Evolutionary conservation across 257 asterid genomes (phyloP).

Genomic region (Salvia miltiorrhiza): DNA sequence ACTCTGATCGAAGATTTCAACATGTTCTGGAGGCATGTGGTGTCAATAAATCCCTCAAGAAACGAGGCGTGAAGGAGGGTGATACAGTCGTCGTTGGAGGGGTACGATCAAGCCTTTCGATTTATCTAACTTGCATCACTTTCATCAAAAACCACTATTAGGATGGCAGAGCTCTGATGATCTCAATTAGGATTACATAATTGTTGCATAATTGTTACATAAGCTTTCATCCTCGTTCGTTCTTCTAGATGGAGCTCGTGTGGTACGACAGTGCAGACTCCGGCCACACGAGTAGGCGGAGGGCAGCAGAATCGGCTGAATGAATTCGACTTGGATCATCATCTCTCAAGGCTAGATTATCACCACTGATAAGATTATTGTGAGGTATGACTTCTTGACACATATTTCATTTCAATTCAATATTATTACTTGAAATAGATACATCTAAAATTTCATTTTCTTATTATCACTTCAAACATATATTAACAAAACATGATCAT

Average conservation of each 20-base stretch:
- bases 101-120: slow-evolving; percentile 33
- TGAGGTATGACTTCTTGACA: slow-evolving; percentile 30
- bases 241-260: slow-evolving; percentile 75
- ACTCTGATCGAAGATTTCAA: slow-evolving; percentile 88
- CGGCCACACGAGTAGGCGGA: slow-evolving; percentile 54
- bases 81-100: slow-evolving; percentile 91
- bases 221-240: neutral
- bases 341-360: neutral
- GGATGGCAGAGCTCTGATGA: too few relatives aligned
- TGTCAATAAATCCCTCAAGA: slow-evolving; percentile 73
- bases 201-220: neutral
- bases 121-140: neutral
- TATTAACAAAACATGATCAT: neutral
- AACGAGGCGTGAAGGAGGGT: slow-evolving; percentile 89
- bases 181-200: neutral
- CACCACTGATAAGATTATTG: neutral
- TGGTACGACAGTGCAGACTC: slow-evolving; percentile 70
- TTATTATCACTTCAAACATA: neutral
- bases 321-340: slow-evolving; percentile 22
- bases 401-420: neutral
- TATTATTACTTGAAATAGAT: neutral
- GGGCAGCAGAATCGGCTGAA: slow-evolving; percentile 37
- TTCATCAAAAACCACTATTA: neutral
- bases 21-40: slow-evolving; percentile 93
- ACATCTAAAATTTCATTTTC: neutral